These are phyloP conservation scores for Boletus sp. DNA, from an alignment of 768 basidiomycete species.

Conservation along the genomic window DNA sequence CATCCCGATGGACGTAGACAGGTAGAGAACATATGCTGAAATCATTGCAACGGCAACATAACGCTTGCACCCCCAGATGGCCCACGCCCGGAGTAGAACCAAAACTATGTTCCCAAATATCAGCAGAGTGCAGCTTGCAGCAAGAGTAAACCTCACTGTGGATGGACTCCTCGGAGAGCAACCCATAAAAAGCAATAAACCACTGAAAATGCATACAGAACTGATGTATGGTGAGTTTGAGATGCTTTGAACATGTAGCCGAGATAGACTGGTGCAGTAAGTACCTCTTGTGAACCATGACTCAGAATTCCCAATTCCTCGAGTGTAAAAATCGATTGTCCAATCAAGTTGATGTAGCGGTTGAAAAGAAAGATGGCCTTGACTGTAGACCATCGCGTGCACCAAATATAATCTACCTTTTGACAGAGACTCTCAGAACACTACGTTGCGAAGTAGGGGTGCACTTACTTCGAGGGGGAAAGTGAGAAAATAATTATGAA, in stretches of 20 bases:
- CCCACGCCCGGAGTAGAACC: slow-evolving; percentile 20
- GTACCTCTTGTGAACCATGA: slow-evolving; percentile 4
- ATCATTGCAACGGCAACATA: slow-evolving; percentile 4
- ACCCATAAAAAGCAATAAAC: not conserved
- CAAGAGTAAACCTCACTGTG: slow-evolving; percentile 3
- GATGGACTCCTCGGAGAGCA: slow-evolving; percentile 6
- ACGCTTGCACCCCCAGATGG: slow-evolving; percentile 17
- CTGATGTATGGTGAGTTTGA: not conserved
- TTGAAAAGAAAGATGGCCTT: slow-evolving; percentile 18
- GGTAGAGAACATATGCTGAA: slow-evolving; percentile 9
- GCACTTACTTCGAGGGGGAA: slow-evolving; percentile 12
- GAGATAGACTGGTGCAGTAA: not conserved
- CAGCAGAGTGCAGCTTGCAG: not conserved
- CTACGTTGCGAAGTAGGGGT: too few relatives aligned
- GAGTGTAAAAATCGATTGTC: slow-evolving; percentile 6
- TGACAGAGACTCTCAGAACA: not conserved
- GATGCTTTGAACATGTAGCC: not conserved
- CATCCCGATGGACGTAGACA: not conserved
- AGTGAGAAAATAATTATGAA: slow-evolving; percentile 13
- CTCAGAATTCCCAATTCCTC: slow-evolving; percentile 14
- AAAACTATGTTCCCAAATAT: slow-evolving; percentile 3
- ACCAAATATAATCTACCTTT: slow-evolving; percentile 8
- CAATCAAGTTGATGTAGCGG: slow-evolving; percentile 13
- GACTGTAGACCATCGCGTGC: not conserved
- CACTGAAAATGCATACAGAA: slow-evolving; percentile 9